Conservation (phyloP, 2,329 filamentous ascomycete genomes). For the Aspergillus sp. region DNA sequence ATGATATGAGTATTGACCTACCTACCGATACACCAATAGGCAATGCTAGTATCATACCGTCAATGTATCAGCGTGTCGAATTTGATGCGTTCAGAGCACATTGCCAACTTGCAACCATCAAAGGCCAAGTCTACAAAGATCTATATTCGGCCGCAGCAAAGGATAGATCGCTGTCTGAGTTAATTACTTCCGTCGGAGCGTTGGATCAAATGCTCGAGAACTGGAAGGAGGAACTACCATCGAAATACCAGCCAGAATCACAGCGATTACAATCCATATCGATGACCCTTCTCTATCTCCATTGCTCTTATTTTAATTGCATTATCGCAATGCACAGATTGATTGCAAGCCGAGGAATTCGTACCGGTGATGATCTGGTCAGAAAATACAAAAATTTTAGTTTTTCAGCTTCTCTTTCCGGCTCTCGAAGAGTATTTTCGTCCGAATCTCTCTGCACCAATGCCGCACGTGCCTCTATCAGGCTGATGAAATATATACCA, state of each 20-base stretch:
- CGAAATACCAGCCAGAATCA: constrained; percentile 13
- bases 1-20: constrained; percentile 9
- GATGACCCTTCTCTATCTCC: constrained; percentile 13
- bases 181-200: constrained; percentile 9
- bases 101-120: constrained; percentile 18
- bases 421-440: constrained; percentile 9
- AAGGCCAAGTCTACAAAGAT: constrained; percentile 14
- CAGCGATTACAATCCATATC: constrained; percentile 1
- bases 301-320: constrained; percentile 20
- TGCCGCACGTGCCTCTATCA: constrained; percentile 20
- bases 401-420: neutral
- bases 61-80: neutral
- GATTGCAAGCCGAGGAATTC: constrained; percentile 6
- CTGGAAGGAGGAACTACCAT: constrained; percentile 15
- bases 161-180: constrained; percentile 12
- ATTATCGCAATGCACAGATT: constrained; percentile 19
- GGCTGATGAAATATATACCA: constrained; percentile 17
- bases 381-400: neutral
- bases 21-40: constrained; percentile 2
- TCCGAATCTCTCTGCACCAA: constrained; percentile 15
- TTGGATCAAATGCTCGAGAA: constrained; percentile 15
- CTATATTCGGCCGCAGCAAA: constrained; percentile 15
- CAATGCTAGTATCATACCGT: constrained; percentile 3
- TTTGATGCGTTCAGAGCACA: constrained; percentile 15
- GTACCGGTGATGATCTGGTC: constrained; percentile 4